phyloP scores from a whole-genome alignment of 2,329 filamentous ascomycete species.

The Dothidotthia symphoricarpi region DNA sequence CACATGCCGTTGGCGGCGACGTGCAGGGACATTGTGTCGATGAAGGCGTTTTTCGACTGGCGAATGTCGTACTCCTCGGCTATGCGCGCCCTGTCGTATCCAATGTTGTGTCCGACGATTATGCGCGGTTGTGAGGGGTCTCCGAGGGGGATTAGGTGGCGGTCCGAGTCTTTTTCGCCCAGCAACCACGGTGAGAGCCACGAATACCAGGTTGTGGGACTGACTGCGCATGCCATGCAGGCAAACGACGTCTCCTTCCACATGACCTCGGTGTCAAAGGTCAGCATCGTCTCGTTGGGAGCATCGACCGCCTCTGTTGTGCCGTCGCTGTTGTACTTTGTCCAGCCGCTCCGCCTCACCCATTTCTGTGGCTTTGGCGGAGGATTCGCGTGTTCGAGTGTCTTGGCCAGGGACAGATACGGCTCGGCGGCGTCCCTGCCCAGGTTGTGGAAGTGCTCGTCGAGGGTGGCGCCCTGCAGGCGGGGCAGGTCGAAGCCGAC shows the following conservation, averaged over 20 bases:
- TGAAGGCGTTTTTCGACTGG: conserved; percentile 80
- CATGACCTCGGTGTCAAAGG: conserved; percentile 96
- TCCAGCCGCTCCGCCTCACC: conserved; percentile 83
- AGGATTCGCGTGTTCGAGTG: conserved; percentile 63
- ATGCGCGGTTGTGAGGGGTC: conserved; percentile 71
- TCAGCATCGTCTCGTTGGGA: conserved; percentile 78
- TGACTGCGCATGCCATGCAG: conserved; percentile 93
- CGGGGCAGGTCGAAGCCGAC: conserved; percentile 83
- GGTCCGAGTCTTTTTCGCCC: conserved; percentile 71
- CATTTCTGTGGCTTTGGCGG: conserved; percentile 68
- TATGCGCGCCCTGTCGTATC: conserved; percentile 87
- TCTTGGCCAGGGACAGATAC: conserved; percentile 71
- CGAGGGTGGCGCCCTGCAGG: conserved; percentile 75
- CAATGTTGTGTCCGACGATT: conserved; percentile 91
- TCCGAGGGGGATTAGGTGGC: conserved; percentile 84
- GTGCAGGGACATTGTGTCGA: conserved; percentile 98
- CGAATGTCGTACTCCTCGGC: conserved; percentile 83
- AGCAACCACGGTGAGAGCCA: conserved; percentile 97
- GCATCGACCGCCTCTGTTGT: conserved; percentile 68
- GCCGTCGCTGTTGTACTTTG: conserved; percentile 80
- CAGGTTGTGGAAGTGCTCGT: conserved; percentile 91
- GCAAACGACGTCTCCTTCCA: conserved; percentile 91
- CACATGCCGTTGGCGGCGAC: conserved; percentile 99
- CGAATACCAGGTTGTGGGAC: conserved; percentile 89
- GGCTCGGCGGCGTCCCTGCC: conserved; percentile 86